These are phyloP conservation scores for Citrus sp. DNA, from an alignment of 345 rosid genomes.

Conservation along the genomic window DNA sequence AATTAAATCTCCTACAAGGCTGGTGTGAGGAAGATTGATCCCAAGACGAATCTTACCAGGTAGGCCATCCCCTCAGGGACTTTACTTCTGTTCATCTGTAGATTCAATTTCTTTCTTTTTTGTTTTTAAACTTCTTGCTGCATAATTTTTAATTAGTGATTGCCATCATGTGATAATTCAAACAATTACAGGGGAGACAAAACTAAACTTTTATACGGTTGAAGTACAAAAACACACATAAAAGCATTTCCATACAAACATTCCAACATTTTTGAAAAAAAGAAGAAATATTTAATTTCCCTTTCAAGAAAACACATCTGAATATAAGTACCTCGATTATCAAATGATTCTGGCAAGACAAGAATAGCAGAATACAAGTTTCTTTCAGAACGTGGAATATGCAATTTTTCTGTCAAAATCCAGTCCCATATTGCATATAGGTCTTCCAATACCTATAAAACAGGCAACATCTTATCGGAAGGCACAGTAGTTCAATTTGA, in stretches of 20 bases:
- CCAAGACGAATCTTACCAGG: background rate
- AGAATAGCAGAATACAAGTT: constrained; percentile 69
- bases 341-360: constrained; percentile 85
- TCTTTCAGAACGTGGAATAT: constrained; percentile 64
- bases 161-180: background rate
- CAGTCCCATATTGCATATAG: constrained; percentile 84
- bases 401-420: constrained; percentile 67
- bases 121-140: background rate
- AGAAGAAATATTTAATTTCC: background rate
- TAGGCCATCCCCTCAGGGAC: background rate
- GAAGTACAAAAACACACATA: background rate
- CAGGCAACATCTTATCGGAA: background rate
- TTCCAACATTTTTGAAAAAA: background rate
- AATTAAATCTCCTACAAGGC: background rate
- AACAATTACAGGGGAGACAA: background rate
- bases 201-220: background rate
- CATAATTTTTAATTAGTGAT: background rate
- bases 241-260: background rate
- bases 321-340: constrained; percentile 60
- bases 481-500: background rate
- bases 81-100: background rate
- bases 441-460: constrained; percentile 77
- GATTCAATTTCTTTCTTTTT: background rate
- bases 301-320: background rate
- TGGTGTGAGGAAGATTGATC: background rate